These are phyloP conservation scores for Rhododendron vialii DNA, from an alignment of 148 eudicot genomes.

Conservation along the genomic window DNA sequence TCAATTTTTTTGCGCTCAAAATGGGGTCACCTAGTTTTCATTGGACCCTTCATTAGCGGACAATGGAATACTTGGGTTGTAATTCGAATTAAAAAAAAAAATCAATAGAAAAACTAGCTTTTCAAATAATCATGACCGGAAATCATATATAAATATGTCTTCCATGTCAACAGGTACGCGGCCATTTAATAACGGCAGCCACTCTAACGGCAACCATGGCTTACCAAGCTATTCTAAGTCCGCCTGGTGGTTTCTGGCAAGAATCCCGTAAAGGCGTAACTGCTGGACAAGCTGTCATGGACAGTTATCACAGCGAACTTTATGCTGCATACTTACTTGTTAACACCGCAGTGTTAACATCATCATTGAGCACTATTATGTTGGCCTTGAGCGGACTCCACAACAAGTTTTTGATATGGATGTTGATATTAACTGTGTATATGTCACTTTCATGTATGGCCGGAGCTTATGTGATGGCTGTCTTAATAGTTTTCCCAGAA, in stretches of 20 bases:
- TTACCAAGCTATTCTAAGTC: neutral
- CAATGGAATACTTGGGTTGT: too few species aligned
- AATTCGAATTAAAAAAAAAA: too few species aligned
- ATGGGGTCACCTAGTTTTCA: too few species aligned
- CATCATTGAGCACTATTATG: neutral
- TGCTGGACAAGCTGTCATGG: neutral
- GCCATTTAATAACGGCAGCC: neutral
- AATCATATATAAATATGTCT: neutral
- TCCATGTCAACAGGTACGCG: neutral
- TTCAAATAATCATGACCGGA: too few species aligned
- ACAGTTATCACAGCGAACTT: too few species aligned
- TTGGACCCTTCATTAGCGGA: too few species aligned
- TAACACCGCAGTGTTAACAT: neutral
- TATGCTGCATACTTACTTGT: neutral
- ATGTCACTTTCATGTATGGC: neutral
- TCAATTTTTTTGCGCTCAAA: too few species aligned
- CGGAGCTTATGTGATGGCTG: neutral
- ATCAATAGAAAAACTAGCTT: too few species aligned
- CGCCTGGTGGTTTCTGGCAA: constrained; percentile 7
- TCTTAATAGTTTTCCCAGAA: neutral
- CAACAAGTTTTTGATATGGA: neutral
- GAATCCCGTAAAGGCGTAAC: neutral
- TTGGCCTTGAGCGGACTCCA: neutral
- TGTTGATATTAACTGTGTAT: neutral
- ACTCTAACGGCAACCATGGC: constrained; percentile 2